Conservation (phyloP, 2,329 filamentous ascomycete species). For the Chaetomiaceae sp. region DNA sequence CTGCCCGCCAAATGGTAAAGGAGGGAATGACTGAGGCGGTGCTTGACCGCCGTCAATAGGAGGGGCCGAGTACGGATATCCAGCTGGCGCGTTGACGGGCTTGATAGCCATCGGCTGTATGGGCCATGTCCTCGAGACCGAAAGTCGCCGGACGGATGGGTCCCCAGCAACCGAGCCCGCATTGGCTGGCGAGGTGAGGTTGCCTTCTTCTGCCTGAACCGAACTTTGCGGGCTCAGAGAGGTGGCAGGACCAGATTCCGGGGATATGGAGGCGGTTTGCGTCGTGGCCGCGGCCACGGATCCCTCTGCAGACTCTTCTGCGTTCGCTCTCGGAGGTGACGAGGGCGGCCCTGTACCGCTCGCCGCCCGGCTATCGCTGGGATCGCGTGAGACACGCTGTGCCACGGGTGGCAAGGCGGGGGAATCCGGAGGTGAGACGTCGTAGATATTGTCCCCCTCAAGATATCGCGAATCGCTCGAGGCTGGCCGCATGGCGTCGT, state of each 20-base stretch:
- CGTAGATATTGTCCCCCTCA: slow-evolving; percentile 39
- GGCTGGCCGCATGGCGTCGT: slow-evolving; percentile 11
- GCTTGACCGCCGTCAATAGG: slow-evolving; percentile 30
- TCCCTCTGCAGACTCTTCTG: not conserved
- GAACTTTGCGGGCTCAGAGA: slow-evolving; percentile 29
- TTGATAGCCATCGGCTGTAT: slow-evolving; percentile 27
- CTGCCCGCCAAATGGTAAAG: slow-evolving; percentile 36
- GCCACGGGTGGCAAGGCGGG: slow-evolving; percentile 26
- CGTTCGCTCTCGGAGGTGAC: slow-evolving; percentile 14
- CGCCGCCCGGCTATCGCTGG: slow-evolving; percentile 14
- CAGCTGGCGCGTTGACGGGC: slow-evolving; percentile 19
- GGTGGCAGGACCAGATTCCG: slow-evolving; percentile 20
- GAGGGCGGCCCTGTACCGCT: slow-evolving; percentile 12
- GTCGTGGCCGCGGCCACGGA: not conserved
- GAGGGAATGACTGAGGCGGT: slow-evolving; percentile 33
- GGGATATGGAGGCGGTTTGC: slow-evolving; percentile 10
- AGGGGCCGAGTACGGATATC: slow-evolving; percentile 39
- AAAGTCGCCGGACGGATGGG: slow-evolving; percentile 22
- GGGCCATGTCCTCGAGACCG: slow-evolving; percentile 44
- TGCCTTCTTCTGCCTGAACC: slow-evolving; percentile 23
- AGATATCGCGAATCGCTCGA: slow-evolving; percentile 20
- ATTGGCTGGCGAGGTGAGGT: slow-evolving; percentile 13
- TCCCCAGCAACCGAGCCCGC: slow-evolving; percentile 4
- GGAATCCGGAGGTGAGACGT: slow-evolving; percentile 41
- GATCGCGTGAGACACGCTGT: slow-evolving; percentile 9